Percentiles rank a stretch among this genome's conserved stretches.
Conservation (phyloP, 2,329 filamentous ascomycete genomes). For the Diplodia mutila region DNA sequence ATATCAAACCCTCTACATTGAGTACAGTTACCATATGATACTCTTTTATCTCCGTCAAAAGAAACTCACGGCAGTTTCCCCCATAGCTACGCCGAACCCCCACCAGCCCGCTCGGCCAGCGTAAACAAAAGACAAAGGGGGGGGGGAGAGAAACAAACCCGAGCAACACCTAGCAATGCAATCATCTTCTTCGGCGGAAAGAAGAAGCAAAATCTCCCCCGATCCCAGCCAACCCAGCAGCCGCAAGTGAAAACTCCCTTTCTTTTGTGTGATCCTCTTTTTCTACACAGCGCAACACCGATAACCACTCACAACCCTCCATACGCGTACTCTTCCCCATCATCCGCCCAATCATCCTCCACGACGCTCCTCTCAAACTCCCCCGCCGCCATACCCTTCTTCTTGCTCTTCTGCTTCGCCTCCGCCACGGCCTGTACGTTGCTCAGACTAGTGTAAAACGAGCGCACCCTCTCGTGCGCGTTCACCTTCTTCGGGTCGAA, state of each 20-base stretch:
- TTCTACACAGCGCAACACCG: neutral
- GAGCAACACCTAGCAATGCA: neutral
- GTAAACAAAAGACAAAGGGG: neutral
- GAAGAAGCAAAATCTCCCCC: neutral
- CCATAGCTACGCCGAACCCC: neutral
- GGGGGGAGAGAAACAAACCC: neutral
- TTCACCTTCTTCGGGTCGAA: constrained; percentile 93
- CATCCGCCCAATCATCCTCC: constrained; percentile 28
- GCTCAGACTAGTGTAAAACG: constrained; percentile 83
- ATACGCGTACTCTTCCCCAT: constrained; percentile 24
- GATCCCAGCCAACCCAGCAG: neutral
- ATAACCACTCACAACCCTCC: neutral
- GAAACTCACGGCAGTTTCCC: neutral
- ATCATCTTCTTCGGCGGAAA: neutral
- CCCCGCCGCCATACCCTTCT: constrained; percentile 30
- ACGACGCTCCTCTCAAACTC: constrained; percentile 39
- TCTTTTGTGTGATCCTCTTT: neutral
- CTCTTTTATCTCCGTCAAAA: neutral
- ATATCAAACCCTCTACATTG: neutral
- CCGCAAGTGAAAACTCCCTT: neutral
- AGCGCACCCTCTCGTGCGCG: constrained; percentile 84
- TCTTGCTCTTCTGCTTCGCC: constrained; percentile 27
- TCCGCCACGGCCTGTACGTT: constrained; percentile 61
- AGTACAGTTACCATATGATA: neutral
- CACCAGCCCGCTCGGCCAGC: neutral